Evolutionary conservation across 345 rosid genomes (phyloP), one percentile per base, ranked within the genome.

Genomic region (Hibiscus syriacus): DNA sequence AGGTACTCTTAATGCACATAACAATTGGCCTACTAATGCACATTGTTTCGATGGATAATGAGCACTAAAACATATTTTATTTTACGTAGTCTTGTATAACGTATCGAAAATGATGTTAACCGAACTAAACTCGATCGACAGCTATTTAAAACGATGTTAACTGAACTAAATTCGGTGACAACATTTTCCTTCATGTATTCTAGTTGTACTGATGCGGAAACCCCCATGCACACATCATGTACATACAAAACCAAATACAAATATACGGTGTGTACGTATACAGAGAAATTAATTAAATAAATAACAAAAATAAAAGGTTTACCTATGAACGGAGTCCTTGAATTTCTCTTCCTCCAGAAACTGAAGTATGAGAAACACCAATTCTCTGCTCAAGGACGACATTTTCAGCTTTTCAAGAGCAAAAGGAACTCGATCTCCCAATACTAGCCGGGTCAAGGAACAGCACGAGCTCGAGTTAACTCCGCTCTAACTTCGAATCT

Each of bases 301-400:
- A 4, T n/a, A n/a, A n/a, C n/a, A 38, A 39, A 68, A 7, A 54
- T 16, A 7, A 48, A 46, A 43, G 50, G 63, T 74, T 76, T 79
- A 86, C 98, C 81, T 90, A 73, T 90, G 98, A 57, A 90, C 89
- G 69, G 97, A 83, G 73, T 92, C 97, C 77, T 84, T 86, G 56
- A 83, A 92, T 72, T 90, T 88, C 81, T 92, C 93, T 77, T 92
- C 98, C 52, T 90, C 96, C 5, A 92, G 97, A 70, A 92, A 92
- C 74, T 92, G 98, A 57, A 92, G 97, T 76, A 90, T 84, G 70
- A 90, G 93, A 74, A 87, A 87, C 80, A 92, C 98, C 80, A 90
- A 72, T 80, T 92, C 98, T 68, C 96, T 82, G 80, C 92, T 90
- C 75, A 90, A 76, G 54, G 95, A 84, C 55, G 96, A 80, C 98